Evolutionary conservation across 345 rosid genomes (phyloP), one percentile per base, ranked within the genome.

Genomic region (Draba incana): DNA sequence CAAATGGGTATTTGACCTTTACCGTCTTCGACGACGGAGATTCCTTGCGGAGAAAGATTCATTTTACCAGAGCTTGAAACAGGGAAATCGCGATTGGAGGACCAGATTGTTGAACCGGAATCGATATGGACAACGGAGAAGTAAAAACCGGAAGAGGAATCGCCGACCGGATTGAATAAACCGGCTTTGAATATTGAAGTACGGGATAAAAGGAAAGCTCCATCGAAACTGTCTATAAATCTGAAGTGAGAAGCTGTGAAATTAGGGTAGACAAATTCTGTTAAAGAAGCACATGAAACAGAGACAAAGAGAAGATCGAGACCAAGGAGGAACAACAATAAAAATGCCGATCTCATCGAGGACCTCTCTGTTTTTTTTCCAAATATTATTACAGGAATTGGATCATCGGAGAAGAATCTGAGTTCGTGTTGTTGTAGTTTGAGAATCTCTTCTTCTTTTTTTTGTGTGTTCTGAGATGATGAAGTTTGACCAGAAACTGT

Each of bases 61-160:
- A 92, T 82, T 35, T 54, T 41, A 9, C 96, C 93, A 0, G 92
- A 80, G 38, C 44, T 72, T 0, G 96, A 83, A 79, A 92, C 70
- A 2, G 98, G 89, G 9, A 53, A 64, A 65, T 84, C 82, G n/a
- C 85, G 86, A 75, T 86, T 88, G 20, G 97, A 93, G 9, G 98
- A 81, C 98, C 98, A 92, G 72, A 90, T 81, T 62, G 88, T 79
- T 41, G 70, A 51, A 67, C 65, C 77, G 72, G 97, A 88, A 2
- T 49, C 79, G 10, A 72, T 86, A 12, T 89, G 97, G 70, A 86
- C 56, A 66, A 92, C 76, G 49, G 88, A 88, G 43, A 92, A 79
- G 85, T 88, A 92, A 72, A 80, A 92, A 66, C 51, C 65, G 52
- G 76, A 35, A 69, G 79, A 66, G 58, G 80, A 42, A 62, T 66